Conservation (phyloP, 306 rosid species). For the Psophocarpus tetragonolobus region DNA sequence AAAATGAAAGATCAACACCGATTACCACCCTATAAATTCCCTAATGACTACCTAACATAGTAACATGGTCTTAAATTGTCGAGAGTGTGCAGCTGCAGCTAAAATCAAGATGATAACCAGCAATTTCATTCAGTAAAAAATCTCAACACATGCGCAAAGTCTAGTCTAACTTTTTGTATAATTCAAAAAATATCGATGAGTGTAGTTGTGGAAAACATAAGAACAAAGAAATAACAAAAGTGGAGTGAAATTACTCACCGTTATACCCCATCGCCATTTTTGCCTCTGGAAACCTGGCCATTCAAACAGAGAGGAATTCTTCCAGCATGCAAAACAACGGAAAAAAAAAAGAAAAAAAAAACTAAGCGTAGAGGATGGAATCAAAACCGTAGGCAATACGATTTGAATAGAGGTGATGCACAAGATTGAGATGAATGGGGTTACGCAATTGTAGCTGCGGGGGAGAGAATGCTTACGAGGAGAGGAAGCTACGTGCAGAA, state of each 20-base stretch:
- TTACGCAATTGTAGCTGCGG: neutral
- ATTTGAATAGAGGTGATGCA: neutral
- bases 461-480: neutral
- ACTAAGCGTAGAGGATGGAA: neutral
- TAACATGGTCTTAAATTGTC: neutral
- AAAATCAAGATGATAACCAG: neutral
- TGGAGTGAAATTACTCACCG: slow-evolving; percentile 34
- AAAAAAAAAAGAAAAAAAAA: neutral
- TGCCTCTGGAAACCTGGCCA: slow-evolving; percentile 14
- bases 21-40: neutral
- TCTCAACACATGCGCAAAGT: neutral
- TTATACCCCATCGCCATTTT: neutral
- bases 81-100: neutral
- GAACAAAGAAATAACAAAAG: neutral
- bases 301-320: neutral
- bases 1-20: neutral
- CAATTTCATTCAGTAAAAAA: neutral
- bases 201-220: neutral
- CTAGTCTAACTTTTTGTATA: neutral
- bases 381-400: neutral
- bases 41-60: neutral
- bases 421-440: neutral
- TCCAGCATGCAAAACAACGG: neutral
- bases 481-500: neutral
- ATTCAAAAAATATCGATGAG: neutral